These are phyloP conservation scores for Crithidia mellificae DNA, from an alignment of 208 protist species.

Conservation along the genomic window DNA sequence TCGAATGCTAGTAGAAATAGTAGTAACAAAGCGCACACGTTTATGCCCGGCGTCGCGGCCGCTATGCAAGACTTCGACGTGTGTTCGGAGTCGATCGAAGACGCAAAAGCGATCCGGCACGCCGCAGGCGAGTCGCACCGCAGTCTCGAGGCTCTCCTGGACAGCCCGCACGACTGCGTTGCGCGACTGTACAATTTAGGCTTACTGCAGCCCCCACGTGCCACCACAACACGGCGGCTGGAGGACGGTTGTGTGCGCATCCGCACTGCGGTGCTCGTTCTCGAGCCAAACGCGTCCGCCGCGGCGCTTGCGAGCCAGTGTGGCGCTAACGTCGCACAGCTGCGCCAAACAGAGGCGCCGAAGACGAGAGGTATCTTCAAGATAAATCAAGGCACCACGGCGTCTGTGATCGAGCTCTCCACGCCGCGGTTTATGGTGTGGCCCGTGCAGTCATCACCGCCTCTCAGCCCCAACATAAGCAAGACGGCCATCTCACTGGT, in stretches of 20 bases:
- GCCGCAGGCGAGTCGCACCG: not conserved
- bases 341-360: not conserved
- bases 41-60: not conserved
- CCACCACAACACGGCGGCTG: not conserved
- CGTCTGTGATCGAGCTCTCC: not conserved
- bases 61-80: not conserved
- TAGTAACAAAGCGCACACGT: not conserved
- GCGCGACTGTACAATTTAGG: slow-evolving; percentile 15
- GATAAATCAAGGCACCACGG: not conserved
- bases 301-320: not conserved
- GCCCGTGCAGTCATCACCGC: not conserved
- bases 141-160: not conserved
- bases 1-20: too few relatives aligned
- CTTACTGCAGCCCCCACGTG: slow-evolving; percentile 13
- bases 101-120: not conserved
- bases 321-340: slow-evolving; percentile 9
- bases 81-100: slow-evolving; percentile 9
- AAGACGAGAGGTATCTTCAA: not conserved
- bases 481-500: too few relatives aligned
- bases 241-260: slow-evolving; percentile 7
- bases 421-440: slow-evolving; percentile 17
- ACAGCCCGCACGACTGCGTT: slow-evolving; percentile 15
- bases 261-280: slow-evolving; percentile 2
- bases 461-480: too few relatives aligned
- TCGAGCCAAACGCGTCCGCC: not conserved